These are phyloP conservation scores for Suillus occidentalis DNA, from an alignment of 768 basidiomycete species.

Conservation along the genomic window DNA sequence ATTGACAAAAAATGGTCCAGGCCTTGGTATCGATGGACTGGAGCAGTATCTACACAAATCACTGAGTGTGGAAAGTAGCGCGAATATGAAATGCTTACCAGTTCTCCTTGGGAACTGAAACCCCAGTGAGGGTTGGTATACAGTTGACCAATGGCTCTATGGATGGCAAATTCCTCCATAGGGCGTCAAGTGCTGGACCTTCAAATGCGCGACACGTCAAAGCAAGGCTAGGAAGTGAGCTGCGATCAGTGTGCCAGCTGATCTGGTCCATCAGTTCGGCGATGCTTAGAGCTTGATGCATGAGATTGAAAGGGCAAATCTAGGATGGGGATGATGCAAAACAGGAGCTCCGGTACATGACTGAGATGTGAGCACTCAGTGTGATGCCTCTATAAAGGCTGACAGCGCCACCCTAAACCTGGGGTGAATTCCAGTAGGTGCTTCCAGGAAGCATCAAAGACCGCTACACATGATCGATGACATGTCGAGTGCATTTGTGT, in stretches of 20 bases:
- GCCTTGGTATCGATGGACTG: constrained; percentile 4
- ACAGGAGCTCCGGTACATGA: background rate
- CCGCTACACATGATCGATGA: background rate
- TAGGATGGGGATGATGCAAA: background rate
- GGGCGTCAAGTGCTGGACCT: constrained; percentile 25
- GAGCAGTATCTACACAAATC: background rate
- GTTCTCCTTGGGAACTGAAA: background rate
- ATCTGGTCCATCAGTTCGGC: background rate
- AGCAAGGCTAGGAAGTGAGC: constrained; percentile 22
- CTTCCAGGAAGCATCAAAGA: background rate
- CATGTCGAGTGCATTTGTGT: background rate
- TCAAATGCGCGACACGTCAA: constrained; percentile 23
- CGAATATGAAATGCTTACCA: background rate
- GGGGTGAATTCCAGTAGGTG: background rate
- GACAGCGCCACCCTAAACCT: background rate
- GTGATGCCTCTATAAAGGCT: background rate
- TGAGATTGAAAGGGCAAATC: background rate
- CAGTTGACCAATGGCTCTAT: constrained; percentile 19
- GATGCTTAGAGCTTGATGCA: background rate
- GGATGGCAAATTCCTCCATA: constrained; percentile 24
- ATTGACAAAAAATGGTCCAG: constrained; percentile 26
- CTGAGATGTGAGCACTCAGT: background rate
- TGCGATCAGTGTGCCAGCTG: background rate
- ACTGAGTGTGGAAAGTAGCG: background rate
- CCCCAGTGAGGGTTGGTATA: background rate